Evolutionary conservation across 495 filamentous ascomycete species (phyloP), one percentile per base, ranked within the genome.

Genomic region (Margaritispora aquatica): DNA sequence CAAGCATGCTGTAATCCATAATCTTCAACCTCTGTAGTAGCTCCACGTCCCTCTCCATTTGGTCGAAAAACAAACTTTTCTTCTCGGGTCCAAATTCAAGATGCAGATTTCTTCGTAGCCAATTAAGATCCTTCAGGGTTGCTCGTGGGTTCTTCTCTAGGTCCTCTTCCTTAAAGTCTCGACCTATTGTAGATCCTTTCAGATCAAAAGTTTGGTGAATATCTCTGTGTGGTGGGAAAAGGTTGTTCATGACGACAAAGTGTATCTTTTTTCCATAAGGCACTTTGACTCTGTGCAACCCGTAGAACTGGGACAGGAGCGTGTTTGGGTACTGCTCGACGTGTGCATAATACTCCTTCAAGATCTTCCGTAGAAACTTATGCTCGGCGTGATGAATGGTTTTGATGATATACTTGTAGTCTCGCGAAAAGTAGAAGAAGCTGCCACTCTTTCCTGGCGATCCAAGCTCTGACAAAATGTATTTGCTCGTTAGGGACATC

Each of bases 371-470:
- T 41, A 99, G 80, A 59, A 97, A 88, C 66, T 96, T 96, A 74
- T 99, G 95, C 70, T 99, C 94, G 57, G 84, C 85, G 65, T 96
- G 94, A 69, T 97, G 94, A 58, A 99, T 99, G 15, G 94, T 99
- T 71, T 99, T 99, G 84, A 99, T 99, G 72, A 99, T 99, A 74
- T 99, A 99, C 74, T 99, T 99, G 79, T 97, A 99, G 70, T 99
- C 94, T 54, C 94, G 83, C 26, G 95, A 97, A 76, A 99, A 99
- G 76, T 99, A 99, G 76, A 99, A 99, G 74, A 99, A 99, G 70
- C 92, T 96, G 19, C 95, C 95, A 72, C 92, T 96, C 76, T 99
- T 99, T 17, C 94, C 94, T 3, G 94, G 94, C 15, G 94, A 97
- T 20, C 95, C 95, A 26, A 99, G 77, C 71, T 99, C 94, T 0